These are phyloP conservation scores for Coemansia sp. DNA, from an alignment of 192 early-diverging fungal species.

Conservation along the genomic window DNA sequence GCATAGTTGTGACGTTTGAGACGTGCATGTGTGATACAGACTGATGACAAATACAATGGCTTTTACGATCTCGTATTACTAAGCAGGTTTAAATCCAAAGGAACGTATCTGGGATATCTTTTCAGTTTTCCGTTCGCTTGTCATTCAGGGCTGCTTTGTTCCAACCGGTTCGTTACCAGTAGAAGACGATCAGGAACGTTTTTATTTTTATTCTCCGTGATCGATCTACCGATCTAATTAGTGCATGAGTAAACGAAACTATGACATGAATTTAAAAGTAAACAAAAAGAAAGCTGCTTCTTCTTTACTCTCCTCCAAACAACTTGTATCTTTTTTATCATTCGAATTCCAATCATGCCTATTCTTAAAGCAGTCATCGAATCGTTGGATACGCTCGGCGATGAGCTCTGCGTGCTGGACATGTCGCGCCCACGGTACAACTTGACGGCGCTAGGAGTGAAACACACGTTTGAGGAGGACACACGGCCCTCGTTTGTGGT, in stretches of 20 bases:
- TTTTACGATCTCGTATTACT: not conserved
- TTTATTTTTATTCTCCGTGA: not conserved
- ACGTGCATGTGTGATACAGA: not conserved
- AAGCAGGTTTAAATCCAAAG: not conserved
- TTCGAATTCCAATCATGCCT: conserved; percentile 12
- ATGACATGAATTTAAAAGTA: not conserved
- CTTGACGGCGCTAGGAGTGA: conserved; percentile 34
- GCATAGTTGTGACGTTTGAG: too few relatives aligned
- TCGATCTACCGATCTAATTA: not conserved
- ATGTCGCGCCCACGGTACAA: conserved; percentile 46
- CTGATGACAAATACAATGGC: not conserved
- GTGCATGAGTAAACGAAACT: not conserved
- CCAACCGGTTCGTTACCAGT: too few relatives aligned
- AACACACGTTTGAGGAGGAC: conserved; percentile 44
- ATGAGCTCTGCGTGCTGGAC: conserved; percentile 44
- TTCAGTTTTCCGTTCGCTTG: not conserved
- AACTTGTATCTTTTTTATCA: not conserved
- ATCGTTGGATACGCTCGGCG: conserved; percentile 40
- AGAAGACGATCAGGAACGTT: too few relatives aligned
- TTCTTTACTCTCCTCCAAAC: not conserved
- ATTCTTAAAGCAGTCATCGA: conserved; percentile 35
- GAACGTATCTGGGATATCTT: not conserved
- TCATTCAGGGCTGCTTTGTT: not conserved
- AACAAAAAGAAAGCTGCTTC: not conserved
- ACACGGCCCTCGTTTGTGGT: conserved; percentile 38